A percentile compares a stretch with the other conserved stretches of the same genome.
These are phyloP conservation scores for Nasturtium officinale DNA, from an alignment of 345 rosid species.

Conservation along the genomic window DNA sequence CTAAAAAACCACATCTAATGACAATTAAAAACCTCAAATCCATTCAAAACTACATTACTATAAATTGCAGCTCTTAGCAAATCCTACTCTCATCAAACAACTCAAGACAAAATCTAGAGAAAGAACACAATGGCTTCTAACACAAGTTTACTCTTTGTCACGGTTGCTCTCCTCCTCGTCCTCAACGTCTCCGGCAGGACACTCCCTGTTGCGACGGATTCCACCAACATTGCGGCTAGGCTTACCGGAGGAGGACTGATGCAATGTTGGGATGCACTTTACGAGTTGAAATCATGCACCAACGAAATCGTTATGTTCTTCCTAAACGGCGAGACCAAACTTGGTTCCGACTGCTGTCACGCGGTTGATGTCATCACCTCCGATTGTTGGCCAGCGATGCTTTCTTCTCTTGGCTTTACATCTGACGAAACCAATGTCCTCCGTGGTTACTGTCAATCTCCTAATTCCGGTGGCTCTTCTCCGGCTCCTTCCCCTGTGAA, in stretches of 20 bases:
- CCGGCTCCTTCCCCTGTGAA: conserved; percentile 31
- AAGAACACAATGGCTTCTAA: conserved; percentile 28
- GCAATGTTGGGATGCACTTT: conserved; percentile 67
- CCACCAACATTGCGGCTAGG: conserved; percentile 36
- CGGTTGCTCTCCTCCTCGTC: conserved; percentile 8
- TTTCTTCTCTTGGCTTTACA: conserved; percentile 69
- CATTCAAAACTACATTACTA: background rate
- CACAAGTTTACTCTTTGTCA: conserved; percentile 9
- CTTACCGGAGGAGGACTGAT: conserved; percentile 47
- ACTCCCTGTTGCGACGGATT: background rate
- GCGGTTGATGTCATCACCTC: conserved; percentile 57
- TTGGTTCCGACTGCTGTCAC: conserved; percentile 59
- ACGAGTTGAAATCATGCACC: conserved; percentile 65
- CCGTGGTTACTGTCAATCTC: conserved; percentile 53
- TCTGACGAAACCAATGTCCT: conserved; percentile 62
- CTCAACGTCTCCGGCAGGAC: conserved; percentile 22
- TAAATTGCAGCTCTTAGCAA: conserved; percentile 9
- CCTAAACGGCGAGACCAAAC: conserved; percentile 57
- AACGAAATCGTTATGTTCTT: conserved; percentile 65
- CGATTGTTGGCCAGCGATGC: conserved; percentile 84
- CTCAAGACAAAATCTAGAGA: background rate
- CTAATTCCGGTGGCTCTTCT: conserved; percentile 27
- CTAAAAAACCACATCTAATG: background rate
- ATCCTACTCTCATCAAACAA: background rate
- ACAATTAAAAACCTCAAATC: background rate